Evolutionary conservation across 768 basidiomycete species (phyloP), one percentile per base, ranked within the genome.

Genomic region (Lactifluus hygrophoroides): DNA sequence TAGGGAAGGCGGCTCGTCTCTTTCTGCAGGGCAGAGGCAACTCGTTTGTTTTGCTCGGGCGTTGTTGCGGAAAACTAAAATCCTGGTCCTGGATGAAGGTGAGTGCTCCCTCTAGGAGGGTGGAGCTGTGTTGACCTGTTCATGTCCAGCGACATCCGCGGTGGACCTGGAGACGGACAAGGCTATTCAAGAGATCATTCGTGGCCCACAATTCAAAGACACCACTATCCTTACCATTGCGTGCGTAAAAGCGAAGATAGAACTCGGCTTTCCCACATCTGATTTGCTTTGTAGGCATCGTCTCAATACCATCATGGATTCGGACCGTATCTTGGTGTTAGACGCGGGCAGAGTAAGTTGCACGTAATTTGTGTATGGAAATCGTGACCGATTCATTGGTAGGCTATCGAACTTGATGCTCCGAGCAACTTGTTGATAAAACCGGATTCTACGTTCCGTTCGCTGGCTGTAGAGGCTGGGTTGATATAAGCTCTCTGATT

Each of bases 71-170:
- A 88, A 90, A 76, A 85, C 89, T 17, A 94, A 86, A 71, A 86
- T 96, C 37, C 76, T 97, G 6, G 90, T 96, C 0, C 75, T 97
- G n/a, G 94, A 96, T 67, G 94, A 97, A 81, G 90, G 87, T 82
- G 66, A 63, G 65, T 64, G 14, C 5, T 25, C 17, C 49, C 37
- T 28, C 46, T 45, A 25, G 23, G 42, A 49, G 32, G 34, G 57
- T 45, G 10, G 53, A 49, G 13, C 45, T 47, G 11, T 28, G 38
- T 65, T 56, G 43, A 61, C 54, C 4, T 37, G 9, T 27, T 49
- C 51, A 7, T 10, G 10, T 35, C 14, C 59, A 88, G 89, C 91
- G 3, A 94, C 91, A 5, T 90, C 86, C 37, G 90, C 91, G 19
- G 90, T 94, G 50, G 93, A 94, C 70, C 74, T 94, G 34, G 90